phyloP scores from a whole-genome alignment of 1,284 basidiomycete genomes.

The Trichosporon sp. region DNA sequence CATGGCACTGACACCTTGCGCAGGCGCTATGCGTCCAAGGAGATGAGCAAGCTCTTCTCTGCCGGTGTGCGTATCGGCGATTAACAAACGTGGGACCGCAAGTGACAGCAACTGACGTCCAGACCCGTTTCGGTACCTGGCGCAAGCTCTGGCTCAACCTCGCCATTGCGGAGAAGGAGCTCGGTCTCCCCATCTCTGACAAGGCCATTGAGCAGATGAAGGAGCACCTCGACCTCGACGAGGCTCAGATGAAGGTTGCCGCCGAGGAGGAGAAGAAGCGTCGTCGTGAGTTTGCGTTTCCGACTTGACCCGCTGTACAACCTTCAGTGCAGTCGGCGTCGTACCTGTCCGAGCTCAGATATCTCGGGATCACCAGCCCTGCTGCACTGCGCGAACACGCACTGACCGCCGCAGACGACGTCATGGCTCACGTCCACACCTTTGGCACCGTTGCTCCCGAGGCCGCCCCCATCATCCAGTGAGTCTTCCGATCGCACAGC shows the following conservation, averaged over 20 bases:
- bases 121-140: constrained; percentile 99
- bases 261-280: constrained; percentile 95
- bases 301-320: not conserved
- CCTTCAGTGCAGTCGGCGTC: not conserved
- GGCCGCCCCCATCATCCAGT: constrained; percentile 97
- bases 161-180: constrained; percentile 92
- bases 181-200: constrained; percentile 86
- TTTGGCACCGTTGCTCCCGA: constrained; percentile 92
- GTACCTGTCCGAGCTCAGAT: not conserved
- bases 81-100: constrained; percentile 4
- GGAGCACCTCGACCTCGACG: constrained; percentile 83
- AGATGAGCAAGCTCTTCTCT: constrained; percentile 97
- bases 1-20: not conserved
- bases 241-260: constrained; percentile 87
- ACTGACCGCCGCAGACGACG: constrained; percentile 66
- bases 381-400: not conserved
- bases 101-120: constrained; percentile 15
- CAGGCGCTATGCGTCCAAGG: constrained; percentile 98
- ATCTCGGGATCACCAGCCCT: not conserved
- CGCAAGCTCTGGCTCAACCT: constrained; percentile 94
- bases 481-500: constrained; percentile 45
- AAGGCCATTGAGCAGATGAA: constrained; percentile 94
- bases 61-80: constrained; percentile 64
- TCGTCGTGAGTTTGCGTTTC: constrained; percentile 62
- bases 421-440: constrained; percentile 99